Conservation (phyloP, 1,139 yeast genomes). For the Pichia sp. region DNA sequence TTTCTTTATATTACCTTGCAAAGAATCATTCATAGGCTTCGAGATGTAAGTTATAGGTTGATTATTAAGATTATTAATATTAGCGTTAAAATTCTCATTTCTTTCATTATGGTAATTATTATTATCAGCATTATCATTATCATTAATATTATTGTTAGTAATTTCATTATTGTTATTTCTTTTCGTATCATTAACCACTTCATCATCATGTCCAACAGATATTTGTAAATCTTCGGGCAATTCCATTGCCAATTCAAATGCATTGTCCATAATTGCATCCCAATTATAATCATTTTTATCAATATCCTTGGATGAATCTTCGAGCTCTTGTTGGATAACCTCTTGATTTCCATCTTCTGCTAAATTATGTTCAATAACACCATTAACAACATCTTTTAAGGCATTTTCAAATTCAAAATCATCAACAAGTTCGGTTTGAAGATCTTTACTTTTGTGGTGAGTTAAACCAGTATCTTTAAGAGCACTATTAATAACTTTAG, state of each 20-base stretch:
- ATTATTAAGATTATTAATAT: neutral
- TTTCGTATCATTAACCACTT: too few species aligned
- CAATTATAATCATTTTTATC: slow-evolving; percentile 35
- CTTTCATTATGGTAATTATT: slow-evolving; percentile 18
- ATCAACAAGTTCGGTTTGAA: slow-evolving; percentile 1
- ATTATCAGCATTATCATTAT: neutral
- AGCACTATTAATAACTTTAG: slow-evolving; percentile 20
- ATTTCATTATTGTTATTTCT: slow-evolving; percentile 27
- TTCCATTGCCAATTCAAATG: slow-evolving; percentile 65
- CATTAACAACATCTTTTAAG: slow-evolving; percentile 35
- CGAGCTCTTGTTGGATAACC: neutral
- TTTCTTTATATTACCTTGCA: neutral
- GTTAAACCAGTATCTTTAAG: slow-evolving; percentile 10
- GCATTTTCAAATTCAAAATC: slow-evolving; percentile 30
- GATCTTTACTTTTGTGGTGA: neutral
- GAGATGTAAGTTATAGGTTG: neutral
- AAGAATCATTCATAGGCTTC: neutral
- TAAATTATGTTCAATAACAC: slow-evolving; percentile 31
- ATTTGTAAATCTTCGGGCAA: slow-evolving; percentile 52
- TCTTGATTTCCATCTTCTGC: neutral
- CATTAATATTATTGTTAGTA: neutral
- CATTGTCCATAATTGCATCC: slow-evolving; percentile 68
- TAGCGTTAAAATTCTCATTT: neutral
- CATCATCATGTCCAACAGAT: slow-evolving; percentile 45
- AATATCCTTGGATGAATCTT: neutral